Evolutionary conservation across 345 rosid species (phyloP).

Genomic region (Sonneratia alba): DNA sequence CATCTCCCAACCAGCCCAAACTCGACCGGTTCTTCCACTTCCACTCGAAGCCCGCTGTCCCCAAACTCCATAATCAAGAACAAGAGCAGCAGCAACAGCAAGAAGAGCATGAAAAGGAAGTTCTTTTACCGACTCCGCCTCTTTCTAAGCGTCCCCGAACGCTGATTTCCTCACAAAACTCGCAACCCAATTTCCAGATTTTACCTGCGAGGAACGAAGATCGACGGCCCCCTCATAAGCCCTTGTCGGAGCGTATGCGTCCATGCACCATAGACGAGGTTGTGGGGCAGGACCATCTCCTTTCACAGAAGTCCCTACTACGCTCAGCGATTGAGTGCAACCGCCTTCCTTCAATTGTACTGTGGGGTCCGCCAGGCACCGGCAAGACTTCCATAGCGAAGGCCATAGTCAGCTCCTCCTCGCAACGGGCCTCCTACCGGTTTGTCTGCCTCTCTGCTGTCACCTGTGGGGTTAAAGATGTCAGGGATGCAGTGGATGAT

Average conservation of each 20-base stretch:
- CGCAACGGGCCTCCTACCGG: slow-evolving; percentile 30
- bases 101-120: neutral
- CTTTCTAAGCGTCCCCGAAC: slow-evolving; percentile 29
- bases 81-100: slow-evolving; percentile 2
- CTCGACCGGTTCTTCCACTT: slow-evolving; percentile 56
- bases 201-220: neutral
- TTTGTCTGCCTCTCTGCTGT: slow-evolving; percentile 64
- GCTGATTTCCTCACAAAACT: neutral
- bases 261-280: slow-evolving; percentile 63
- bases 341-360: slow-evolving; percentile 59
- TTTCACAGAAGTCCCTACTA: slow-evolving; percentile 43
- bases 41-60: slow-evolving; percentile 23
- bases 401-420: slow-evolving; percentile 43
- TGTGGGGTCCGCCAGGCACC: slow-evolving; percentile 88
- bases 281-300: slow-evolving; percentile 65
- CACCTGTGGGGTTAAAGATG: slow-evolving; percentile 69
- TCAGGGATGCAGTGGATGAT: slow-evolving; percentile 59
- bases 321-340: slow-evolving; percentile 43
- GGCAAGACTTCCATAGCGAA: slow-evolving; percentile 87
- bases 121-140: slow-evolving; percentile 5
- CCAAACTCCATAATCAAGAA: neutral
- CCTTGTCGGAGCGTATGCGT: slow-evolving; percentile 75
- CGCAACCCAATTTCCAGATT: neutral
- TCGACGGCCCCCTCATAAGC: slow-evolving; percentile 21
- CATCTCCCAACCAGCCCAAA: slow-evolving; percentile 30